phyloP scores from a whole-genome alignment of 768 basidiomycete species.

The Neoboletus brunneissimus region DNA sequence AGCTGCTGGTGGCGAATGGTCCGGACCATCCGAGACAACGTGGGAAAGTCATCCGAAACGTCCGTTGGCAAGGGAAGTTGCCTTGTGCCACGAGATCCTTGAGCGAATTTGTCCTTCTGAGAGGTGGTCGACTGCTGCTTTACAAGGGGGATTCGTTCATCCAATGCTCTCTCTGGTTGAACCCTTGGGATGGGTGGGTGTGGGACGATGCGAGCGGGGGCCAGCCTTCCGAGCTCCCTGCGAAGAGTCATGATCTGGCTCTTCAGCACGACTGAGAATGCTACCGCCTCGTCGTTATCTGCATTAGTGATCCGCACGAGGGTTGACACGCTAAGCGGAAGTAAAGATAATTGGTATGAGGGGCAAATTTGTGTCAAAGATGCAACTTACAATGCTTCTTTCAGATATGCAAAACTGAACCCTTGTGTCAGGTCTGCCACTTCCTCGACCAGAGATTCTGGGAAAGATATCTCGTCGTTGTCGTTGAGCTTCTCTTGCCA shows the following conservation, averaged over 20 bases:
- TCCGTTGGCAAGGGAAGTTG: neutral
- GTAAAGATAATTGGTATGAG: neutral
- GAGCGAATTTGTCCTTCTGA: neutral
- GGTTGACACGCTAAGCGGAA: slow-evolving; percentile 56
- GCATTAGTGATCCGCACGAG: slow-evolving; percentile 62
- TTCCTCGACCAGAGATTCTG: slow-evolving; percentile 58
- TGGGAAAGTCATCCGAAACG: neutral
- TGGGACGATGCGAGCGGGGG: neutral
- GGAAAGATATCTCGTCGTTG: slow-evolving; percentile 64
- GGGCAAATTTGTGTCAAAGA: neutral
- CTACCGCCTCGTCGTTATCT: slow-evolving; percentile 45
- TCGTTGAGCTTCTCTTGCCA: slow-evolving; percentile 75
- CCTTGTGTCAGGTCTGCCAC: slow-evolving; percentile 57
- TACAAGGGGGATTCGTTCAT: neutral
- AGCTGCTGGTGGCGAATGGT: neutral
- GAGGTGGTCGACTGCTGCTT: neutral
- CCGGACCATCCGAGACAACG: neutral
- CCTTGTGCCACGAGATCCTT: neutral
- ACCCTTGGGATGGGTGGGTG: neutral
- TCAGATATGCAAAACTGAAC: slow-evolving; percentile 87
- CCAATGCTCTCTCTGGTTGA: neutral
- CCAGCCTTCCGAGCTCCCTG: slow-evolving; percentile 59
- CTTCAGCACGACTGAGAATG: slow-evolving; percentile 53
- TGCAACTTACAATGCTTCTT: slow-evolving; percentile 77
- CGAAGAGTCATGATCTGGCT: slow-evolving; percentile 59